These are phyloP conservation scores for Gastrolobium bilobum DNA, from an alignment of 306 rosid species.

Conservation along the genomic window DNA sequence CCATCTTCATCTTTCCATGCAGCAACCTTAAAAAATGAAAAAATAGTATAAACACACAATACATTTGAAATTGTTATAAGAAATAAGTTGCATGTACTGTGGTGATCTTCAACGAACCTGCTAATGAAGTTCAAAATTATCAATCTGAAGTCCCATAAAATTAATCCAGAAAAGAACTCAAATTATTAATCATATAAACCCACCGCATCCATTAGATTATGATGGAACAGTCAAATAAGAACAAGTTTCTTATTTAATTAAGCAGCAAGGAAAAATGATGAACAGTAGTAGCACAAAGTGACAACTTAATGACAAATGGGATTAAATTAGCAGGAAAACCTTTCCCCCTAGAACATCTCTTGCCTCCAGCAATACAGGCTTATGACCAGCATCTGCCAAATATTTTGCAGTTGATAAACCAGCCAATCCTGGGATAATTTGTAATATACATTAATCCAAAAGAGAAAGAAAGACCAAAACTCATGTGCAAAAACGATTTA, in stretches of 20 bases:
- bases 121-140: constrained; percentile 15
- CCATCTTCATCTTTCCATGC: constrained; percentile 99
- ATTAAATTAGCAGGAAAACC: constrained; percentile 66
- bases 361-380: constrained; percentile 88
- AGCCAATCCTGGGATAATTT: constrained; percentile 77
- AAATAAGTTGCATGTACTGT: constrained; percentile 21
- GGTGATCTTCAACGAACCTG: constrained; percentile 20
- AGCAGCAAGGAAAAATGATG: constrained; percentile 38
- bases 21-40: constrained; percentile 71
- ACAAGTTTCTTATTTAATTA: background rate
- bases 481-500: background rate
- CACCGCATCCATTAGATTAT: constrained; percentile 2
- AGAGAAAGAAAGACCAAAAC: background rate
- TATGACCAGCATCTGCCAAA: constrained; percentile 99
- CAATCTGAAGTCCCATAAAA: constrained; percentile 12
- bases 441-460: constrained; percentile 35
- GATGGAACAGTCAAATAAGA: constrained; percentile 17
- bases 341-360: constrained; percentile 99
- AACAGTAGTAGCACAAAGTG: constrained; percentile 28
- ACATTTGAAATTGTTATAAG: constrained; percentile 25
- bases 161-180: constrained; percentile 20
- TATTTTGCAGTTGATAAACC: constrained; percentile 97
- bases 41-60: constrained; percentile 34
- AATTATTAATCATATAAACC: constrained; percentile 28
- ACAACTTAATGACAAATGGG: constrained; percentile 39